phyloP scores from a whole-genome alignment of 805 yeast genomes.

The Nakazawaea peltata region DNA sequence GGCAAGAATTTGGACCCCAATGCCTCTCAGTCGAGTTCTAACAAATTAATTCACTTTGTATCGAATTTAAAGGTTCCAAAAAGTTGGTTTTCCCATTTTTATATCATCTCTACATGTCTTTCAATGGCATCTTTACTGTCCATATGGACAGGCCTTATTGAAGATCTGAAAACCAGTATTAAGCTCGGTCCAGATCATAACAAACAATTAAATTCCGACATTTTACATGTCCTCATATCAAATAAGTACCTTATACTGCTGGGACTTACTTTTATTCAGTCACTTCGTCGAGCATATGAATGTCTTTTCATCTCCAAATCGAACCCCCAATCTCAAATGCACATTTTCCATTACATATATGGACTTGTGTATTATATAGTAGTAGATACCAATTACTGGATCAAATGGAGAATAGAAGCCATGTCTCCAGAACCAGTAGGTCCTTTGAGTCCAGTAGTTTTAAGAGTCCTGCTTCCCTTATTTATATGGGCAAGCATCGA shows the following conservation, averaged over 20 bases:
- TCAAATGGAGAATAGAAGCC: no score
- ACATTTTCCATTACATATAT: constrained; percentile 59
- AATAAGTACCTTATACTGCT: constrained; percentile 11
- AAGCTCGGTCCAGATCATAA: no score
- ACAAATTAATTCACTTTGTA: no score
- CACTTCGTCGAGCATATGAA: constrained; percentile 47
- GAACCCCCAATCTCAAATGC: constrained; percentile 48
- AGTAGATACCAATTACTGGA: constrained; percentile 28
- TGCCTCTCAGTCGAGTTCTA: no score
- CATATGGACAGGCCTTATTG: no score
- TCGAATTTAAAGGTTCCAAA: constrained; percentile 56
- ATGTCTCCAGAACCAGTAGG: no score
- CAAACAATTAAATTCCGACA: no score
- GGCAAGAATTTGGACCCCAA: no score
- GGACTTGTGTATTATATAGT: no score
- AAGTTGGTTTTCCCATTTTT: constrained; percentile 55
- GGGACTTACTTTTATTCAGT: constrained; percentile 36
- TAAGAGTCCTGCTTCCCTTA: neutral
- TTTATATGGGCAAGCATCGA: constrained; percentile 19
- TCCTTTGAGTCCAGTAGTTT: no score
- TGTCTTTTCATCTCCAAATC: constrained; percentile 32
- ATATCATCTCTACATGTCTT: constrained; percentile 44
- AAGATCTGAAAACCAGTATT: no score
- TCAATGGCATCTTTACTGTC: no score
- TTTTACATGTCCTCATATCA: constrained; percentile 14